These are phyloP conservation scores for Rubroboletus pulcherrimus DNA, from an alignment of 768 basidiomycete genomes.

Conservation along the genomic window DNA sequence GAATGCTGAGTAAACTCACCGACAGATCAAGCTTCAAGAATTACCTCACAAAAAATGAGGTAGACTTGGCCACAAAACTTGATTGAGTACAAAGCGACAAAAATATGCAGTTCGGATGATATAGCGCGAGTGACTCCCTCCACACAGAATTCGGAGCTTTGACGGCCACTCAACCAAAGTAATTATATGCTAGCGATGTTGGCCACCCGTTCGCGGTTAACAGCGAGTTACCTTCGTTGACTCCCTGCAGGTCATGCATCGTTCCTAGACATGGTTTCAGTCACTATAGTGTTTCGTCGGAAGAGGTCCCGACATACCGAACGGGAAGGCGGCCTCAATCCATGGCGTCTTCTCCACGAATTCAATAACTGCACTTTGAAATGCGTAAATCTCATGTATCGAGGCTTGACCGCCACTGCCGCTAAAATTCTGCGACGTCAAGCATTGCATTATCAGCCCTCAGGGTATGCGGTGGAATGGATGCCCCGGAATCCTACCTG, in stretches of 20 bases:
- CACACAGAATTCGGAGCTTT: background rate
- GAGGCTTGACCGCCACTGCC: slow-evolving; percentile 39
- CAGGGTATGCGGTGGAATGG: background rate
- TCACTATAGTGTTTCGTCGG: background rate
- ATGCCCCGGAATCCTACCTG: slow-evolving; percentile 36
- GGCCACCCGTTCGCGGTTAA: slow-evolving; percentile 44
- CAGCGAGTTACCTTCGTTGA: slow-evolving; percentile 54
- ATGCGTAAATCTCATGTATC: slow-evolving; percentile 40
- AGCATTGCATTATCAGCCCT: background rate
- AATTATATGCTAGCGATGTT: slow-evolving; percentile 51
- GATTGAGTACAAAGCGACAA: slow-evolving; percentile 9
- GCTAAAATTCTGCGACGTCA: slow-evolving; percentile 47
- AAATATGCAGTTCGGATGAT: background rate
- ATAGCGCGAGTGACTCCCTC: background rate
- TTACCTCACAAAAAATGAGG: too few relatives aligned
- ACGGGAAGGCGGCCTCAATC: slow-evolving; percentile 48
- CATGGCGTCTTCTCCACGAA: slow-evolving; percentile 44
- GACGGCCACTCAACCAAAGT: slow-evolving; percentile 36
- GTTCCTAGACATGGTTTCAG: slow-evolving; percentile 36
- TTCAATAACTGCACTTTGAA: slow-evolving; percentile 41
- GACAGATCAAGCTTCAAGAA: background rate
- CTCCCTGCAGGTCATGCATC: slow-evolving; percentile 53
- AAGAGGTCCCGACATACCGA: slow-evolving; percentile 47
- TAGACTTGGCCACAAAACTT: background rate
- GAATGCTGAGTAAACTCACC: background rate